A percentile compares a stretch with the other conserved stretches of the same genome.
phyloP scores from a whole-genome alignment of 2,329 filamentous ascomycete genomes.

The Aspergillus thermomutatus region DNA sequence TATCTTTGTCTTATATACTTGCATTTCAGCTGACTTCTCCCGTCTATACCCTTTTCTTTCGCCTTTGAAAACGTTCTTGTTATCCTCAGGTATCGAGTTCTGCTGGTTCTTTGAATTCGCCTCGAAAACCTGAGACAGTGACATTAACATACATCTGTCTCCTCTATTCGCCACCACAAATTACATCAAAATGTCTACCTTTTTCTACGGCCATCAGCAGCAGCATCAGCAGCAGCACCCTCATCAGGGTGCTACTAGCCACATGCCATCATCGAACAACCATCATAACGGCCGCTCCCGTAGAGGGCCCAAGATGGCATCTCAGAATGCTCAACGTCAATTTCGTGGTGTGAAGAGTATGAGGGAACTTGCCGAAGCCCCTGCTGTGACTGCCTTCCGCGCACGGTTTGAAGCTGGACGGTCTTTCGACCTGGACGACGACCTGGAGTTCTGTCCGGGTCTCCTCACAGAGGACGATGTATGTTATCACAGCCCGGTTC shows the following conservation, averaged over 20 bases:
- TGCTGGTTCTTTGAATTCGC: slow-evolving; percentile 22
- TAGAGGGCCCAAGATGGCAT: slow-evolving; percentile 74
- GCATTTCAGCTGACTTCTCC: slow-evolving; percentile 17
- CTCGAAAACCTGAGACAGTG: slow-evolving; percentile 17
- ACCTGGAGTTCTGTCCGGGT: slow-evolving; percentile 91
- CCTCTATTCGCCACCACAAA: slow-evolving; percentile 14
- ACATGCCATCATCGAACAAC: slow-evolving; percentile 60
- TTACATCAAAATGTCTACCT: slow-evolving; percentile 42
- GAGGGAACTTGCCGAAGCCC: slow-evolving; percentile 80
- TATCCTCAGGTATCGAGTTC: slow-evolving; percentile 12
- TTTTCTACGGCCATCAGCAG: slow-evolving; percentile 47
- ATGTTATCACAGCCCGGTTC: slow-evolving; percentile 31
- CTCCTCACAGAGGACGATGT: slow-evolving; percentile 93
- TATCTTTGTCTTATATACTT: slow-evolving; percentile 17
- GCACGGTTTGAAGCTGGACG: slow-evolving; percentile 85
- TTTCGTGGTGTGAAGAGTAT: slow-evolving; percentile 80
- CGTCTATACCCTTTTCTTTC: slow-evolving; percentile 21
- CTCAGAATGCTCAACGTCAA: slow-evolving; percentile 82
- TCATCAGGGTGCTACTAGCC: slow-evolving; percentile 51
- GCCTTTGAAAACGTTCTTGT: slow-evolving; percentile 15
- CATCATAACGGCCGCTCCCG: slow-evolving; percentile 83
- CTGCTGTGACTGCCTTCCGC: slow-evolving; percentile 73
- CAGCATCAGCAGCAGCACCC: slow-evolving; percentile 37
- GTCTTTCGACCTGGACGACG: slow-evolving; percentile 93
- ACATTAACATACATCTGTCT: slow-evolving; percentile 13